Percentiles rank a stretch among this genome's conserved stretches.
These are phyloP conservation scores for Penicillium sp. DNA, from an alignment of 2,329 filamentous ascomycete genomes.

Conservation along the genomic window DNA sequence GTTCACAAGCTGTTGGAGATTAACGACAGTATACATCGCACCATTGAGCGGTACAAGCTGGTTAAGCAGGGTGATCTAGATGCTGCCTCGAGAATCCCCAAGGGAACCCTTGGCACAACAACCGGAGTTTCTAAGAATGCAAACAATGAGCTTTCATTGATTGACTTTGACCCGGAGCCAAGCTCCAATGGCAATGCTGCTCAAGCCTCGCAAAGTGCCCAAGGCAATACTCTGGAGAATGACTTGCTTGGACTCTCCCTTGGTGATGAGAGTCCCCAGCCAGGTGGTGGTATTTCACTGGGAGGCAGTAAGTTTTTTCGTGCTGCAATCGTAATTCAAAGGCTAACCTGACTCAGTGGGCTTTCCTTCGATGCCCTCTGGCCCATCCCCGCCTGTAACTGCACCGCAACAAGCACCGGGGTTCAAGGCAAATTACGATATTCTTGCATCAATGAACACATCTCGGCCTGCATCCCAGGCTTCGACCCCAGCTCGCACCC, in stretches of 20 bases:
- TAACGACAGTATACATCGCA: slow-evolving; percentile 97
- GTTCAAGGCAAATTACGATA: slow-evolving; percentile 57
- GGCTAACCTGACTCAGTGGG: slow-evolving; percentile 9
- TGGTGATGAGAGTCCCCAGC: slow-evolving; percentile 67
- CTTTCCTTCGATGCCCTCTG: slow-evolving; percentile 40
- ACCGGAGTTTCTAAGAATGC: slow-evolving; percentile 65
- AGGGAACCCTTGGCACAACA: slow-evolving; percentile 71
- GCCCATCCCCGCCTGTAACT: slow-evolving; percentile 21
- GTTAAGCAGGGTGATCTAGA: slow-evolving; percentile 94
- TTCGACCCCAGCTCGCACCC: slow-evolving; percentile 49
- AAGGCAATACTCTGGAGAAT: slow-evolving; percentile 73
- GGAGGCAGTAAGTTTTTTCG: slow-evolving; percentile 61
- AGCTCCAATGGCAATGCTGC: slow-evolving; percentile 47
- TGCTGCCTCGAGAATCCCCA: slow-evolving; percentile 77
- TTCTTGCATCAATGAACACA: slow-evolving; percentile 54
- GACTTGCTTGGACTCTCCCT: slow-evolving; percentile 88
- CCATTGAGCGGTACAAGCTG: slow-evolving; percentile 90
- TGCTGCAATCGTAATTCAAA: background rate
- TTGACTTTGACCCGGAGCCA: slow-evolving; percentile 75
- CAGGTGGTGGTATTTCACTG: slow-evolving; percentile 79
- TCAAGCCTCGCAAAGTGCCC: slow-evolving; percentile 34
- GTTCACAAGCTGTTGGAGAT: slow-evolving; percentile 95
- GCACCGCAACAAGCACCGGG: slow-evolving; percentile 44
- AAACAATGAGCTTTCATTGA: slow-evolving; percentile 82
- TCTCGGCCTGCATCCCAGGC: slow-evolving; percentile 50